Base-by-base conservation (phyloP, 331 rosid genomes). In the Arachis monticola region DNA sequence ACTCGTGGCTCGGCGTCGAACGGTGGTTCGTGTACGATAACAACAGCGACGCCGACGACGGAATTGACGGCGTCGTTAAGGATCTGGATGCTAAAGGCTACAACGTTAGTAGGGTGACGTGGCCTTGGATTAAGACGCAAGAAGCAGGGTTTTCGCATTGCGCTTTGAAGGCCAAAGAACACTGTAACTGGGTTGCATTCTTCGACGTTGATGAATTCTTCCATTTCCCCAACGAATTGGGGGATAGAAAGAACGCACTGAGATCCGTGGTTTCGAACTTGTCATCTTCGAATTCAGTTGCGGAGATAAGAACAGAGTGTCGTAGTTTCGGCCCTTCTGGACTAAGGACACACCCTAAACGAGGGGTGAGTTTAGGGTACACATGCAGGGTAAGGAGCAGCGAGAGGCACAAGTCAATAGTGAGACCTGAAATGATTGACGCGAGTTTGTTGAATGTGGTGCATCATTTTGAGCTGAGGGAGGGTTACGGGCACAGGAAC, bases 101-200 rank as follows among this genome's bases (percentile, higher is more conserved):
- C 65, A 90, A 88, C 7, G 83, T 92, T 1, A 88, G 72, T 30
- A 87, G 90, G 56, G 79, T 60, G 22, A 72, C 72, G 53, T 92
- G 97, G 97, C 97, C 97, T 0, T 92, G 97, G 97, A 76, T 88
- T 22, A 92, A 92, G 73, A 80, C 90, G 11, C 97, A 92, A 58
- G 97, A 92, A 78, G 94, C 97, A 5, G 97, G 97, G 14, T 92
- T 92, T 64, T 92, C 97, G 3, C 94, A 90, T 65, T 92, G 97
- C 11, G 87, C 83, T 1, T 45, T 92, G 85, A 84, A 68, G 66
- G 92, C 96, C 0, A 85, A 86, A 64, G 83, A 83, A 22, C 90
- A 90, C 14, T 92, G 97, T 59, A 80, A 88, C 1, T 92, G 97
- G 97, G 91, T 90, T 1, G 92, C 91, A 1, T 92, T 88, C 82